Evolutionary conservation across 2,329 filamentous ascomycete genomes (phyloP).

Genomic region (Neurospora sp.): DNA sequence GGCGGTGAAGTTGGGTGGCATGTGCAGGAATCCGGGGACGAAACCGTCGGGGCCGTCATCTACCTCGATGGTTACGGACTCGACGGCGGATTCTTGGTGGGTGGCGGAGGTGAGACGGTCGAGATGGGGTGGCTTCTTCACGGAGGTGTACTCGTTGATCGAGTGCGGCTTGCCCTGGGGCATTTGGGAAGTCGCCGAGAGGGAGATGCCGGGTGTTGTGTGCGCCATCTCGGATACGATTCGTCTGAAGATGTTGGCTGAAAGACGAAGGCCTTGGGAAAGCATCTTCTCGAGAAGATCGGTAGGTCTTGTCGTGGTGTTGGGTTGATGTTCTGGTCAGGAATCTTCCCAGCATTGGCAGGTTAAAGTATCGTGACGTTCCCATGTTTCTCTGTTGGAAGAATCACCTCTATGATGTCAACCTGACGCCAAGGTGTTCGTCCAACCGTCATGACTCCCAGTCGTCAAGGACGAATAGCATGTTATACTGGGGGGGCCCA

Average conservation of each 20-base stretch:
- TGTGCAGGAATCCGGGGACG: conserved; percentile 23
- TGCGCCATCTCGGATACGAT: not conserved
- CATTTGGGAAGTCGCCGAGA: conserved; percentile 3
- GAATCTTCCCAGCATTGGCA: not conserved
- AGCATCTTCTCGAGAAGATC: not conserved
- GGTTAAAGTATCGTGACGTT: not conserved
- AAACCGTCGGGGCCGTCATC: conserved; percentile 11
- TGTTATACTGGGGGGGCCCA: not conserved
- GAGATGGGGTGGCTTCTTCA: conserved; percentile 10
- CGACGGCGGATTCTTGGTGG: conserved; percentile 6
- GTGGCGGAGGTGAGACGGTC: conserved; percentile 6
- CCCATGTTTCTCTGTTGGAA: not conserved
- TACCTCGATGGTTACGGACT: conserved; percentile 11
- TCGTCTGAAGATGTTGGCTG: not conserved
- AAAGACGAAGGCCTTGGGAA: not conserved
- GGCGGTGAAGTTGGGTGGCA: conserved; percentile 20
- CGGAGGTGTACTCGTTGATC: conserved; percentile 8
- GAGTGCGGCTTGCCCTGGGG: conserved; percentile 4
- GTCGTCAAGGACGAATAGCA: not conserved
- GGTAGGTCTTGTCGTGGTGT: not conserved
- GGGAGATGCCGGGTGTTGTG: not conserved
- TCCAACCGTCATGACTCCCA: not conserved
- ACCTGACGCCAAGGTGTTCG: not conserved
- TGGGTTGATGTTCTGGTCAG: not conserved
- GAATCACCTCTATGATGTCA: not conserved